Evolutionary conservation across 2,329 filamentous ascomycete genomes (phyloP).

Genomic region (Leptographium galeiforme): DNA sequence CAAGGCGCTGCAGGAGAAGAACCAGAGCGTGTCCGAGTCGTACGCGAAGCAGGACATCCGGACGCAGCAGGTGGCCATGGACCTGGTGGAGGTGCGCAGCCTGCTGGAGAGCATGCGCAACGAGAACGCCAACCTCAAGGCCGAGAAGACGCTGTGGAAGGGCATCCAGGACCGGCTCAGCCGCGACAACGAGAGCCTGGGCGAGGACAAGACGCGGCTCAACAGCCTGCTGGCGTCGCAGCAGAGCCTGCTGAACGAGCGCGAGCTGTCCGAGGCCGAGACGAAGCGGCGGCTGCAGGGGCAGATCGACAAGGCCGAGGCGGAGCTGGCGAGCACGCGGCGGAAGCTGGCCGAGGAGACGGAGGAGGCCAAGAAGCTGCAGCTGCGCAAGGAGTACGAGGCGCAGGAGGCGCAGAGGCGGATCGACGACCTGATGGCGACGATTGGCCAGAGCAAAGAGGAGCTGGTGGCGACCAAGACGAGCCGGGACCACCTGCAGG

Average conservation of each 20-base stretch:
- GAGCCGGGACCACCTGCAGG: conserved; percentile 75
- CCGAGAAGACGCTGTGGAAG: conserved; percentile 90
- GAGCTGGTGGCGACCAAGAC: conserved; percentile 80
- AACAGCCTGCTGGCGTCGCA: conserved; percentile 73
- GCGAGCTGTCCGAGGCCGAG: conserved; percentile 73
- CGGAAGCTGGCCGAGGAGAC: conserved; percentile 71
- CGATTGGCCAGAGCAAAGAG: conserved; percentile 67
- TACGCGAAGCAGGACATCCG: conserved; percentile 81
- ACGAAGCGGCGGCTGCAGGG: conserved; percentile 64
- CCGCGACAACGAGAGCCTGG: conserved; percentile 74
- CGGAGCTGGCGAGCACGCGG: conserved; percentile 65
- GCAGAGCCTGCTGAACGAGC: conserved; percentile 84
- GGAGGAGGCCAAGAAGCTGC: conserved; percentile 72
- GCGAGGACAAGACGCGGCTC: conserved; percentile 72
- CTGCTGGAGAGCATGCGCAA: conserved; percentile 76
- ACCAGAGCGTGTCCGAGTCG: conserved; percentile 61
- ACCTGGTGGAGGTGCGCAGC: conserved; percentile 74
- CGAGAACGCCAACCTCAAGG: conserved; percentile 84
- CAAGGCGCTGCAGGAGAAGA: conserved; percentile 70
- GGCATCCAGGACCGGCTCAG: conserved; percentile 79
- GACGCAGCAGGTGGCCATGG: conserved; percentile 84
- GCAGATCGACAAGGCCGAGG: conserved; percentile 65
- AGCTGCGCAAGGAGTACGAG: conserved; percentile 80
- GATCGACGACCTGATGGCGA: conserved; percentile 80
- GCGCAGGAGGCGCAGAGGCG: conserved; percentile 76